phyloP scores from a whole-genome alignment of 306 rosid species.

The Prunus dulcis region DNA sequence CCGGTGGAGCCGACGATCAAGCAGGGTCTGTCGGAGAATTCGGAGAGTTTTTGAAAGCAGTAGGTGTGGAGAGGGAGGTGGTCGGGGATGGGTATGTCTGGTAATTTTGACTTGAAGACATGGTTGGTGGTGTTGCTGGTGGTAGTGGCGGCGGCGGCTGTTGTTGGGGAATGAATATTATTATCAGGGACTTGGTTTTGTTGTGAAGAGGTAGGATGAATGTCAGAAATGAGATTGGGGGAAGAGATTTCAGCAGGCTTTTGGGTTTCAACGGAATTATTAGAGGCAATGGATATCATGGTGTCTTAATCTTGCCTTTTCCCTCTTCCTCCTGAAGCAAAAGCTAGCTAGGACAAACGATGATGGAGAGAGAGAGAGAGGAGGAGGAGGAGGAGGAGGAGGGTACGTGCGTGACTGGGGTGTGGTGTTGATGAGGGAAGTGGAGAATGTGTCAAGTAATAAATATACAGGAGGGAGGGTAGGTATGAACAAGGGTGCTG shows the following conservation, averaged over 20 bases:
- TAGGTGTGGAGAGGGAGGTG: slow-evolving; percentile 72
- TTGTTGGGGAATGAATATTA: background rate
- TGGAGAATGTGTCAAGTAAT: background rate
- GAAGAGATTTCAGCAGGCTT: slow-evolving; percentile 14
- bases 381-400: background rate
- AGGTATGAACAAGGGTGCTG: slow-evolving; percentile 9
- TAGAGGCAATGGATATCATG: slow-evolving; percentile 49
- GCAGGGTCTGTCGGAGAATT: slow-evolving; percentile 53
- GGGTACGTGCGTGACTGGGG: background rate
- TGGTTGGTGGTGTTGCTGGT: background rate
- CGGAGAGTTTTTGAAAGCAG: slow-evolving; percentile 46
- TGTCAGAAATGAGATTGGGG: background rate
- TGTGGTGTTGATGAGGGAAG: background rate
- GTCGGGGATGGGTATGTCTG: slow-evolving; percentile 64
- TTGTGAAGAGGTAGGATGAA: background rate
- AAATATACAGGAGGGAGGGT: background rate
- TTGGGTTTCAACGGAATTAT: slow-evolving; percentile 38
- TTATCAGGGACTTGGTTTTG: background rate
- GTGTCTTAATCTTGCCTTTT: background rate
- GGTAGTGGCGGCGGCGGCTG: background rate
- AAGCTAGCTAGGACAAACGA: background rate
- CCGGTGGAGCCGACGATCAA: slow-evolving; percentile 67
- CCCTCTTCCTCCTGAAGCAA: no score
- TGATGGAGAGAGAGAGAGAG: background rate
- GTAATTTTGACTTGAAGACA: slow-evolving; percentile 62